phyloP scores from a whole-genome alignment of 2,329 filamentous ascomycete genomes.

The Colletotrichum musae region DNA sequence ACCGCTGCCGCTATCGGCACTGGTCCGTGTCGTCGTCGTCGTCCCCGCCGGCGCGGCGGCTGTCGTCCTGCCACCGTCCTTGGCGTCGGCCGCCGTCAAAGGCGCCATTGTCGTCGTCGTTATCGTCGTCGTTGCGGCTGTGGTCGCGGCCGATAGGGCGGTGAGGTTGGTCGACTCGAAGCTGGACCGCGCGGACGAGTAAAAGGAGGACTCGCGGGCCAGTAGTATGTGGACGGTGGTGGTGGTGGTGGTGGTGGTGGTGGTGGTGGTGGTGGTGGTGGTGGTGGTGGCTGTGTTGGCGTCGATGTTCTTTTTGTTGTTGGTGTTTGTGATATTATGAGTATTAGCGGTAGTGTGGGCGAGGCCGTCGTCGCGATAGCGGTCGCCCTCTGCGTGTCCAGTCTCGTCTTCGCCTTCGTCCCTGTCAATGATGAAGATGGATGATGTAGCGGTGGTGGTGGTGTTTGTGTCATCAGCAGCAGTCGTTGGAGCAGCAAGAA shows the following conservation, averaged over 20 bases:
- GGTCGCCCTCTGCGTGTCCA: background rate
- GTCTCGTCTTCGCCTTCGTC: background rate
- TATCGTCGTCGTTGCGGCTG: slow-evolving; percentile 10
- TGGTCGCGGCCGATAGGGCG: slow-evolving; percentile 13
- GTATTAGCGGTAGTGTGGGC: background rate
- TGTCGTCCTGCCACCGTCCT: slow-evolving; percentile 21
- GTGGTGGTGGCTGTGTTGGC: background rate
- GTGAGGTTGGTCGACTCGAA: slow-evolving; percentile 18
- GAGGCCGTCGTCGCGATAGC: background rate
- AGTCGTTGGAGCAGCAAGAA: background rate
- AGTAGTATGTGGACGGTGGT: background rate
- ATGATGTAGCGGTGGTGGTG: background rate
- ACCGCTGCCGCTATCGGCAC: slow-evolving; percentile 25
- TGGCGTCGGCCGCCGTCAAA: slow-evolving; percentile 19
- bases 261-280: background rate
- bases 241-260: background rate
- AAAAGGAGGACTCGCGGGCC: slow-evolving; percentile 17
- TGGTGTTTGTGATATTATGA: slow-evolving; percentile 1
- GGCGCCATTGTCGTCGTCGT: slow-evolving; percentile 38
- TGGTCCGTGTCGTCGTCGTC: slow-evolving; percentile 14
- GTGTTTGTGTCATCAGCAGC: background rate
- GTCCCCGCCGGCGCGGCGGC: slow-evolving; percentile 9
- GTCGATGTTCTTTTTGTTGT: background rate
- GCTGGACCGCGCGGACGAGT: slow-evolving; percentile 28
- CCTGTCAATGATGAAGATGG: slow-evolving; percentile 14